Evolutionary conservation across 257 asterid species (phyloP).

Genomic region (Przewalskia tangutica): DNA sequence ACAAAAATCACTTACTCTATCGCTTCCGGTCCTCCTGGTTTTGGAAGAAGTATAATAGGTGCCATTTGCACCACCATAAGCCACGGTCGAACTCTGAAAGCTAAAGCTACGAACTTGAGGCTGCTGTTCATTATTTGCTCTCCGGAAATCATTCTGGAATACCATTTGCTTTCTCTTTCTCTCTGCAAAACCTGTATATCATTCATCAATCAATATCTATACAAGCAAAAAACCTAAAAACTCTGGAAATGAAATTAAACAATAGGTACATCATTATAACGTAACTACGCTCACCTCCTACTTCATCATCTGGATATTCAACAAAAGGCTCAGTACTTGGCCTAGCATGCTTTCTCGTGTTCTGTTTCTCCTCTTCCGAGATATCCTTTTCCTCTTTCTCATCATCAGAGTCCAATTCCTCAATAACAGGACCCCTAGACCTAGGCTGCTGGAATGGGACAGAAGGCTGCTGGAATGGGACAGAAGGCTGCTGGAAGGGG

Average conservation of each 20-base stretch:
- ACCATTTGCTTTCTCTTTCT: slow-evolving; percentile 38
- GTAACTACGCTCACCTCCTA: slow-evolving; percentile 33
- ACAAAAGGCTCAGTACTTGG: slow-evolving; percentile 59
- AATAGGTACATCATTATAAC: not conserved
- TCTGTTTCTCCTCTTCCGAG: slow-evolving; percentile 25
- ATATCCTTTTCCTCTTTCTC: slow-evolving; percentile 44
- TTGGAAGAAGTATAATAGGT: slow-evolving; percentile 61
- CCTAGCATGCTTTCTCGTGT: slow-evolving; percentile 70
- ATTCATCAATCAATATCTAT: not conserved
- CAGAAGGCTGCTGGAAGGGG: slow-evolving; percentile 17
- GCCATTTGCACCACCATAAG: slow-evolving; percentile 85
- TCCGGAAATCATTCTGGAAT: slow-evolving; percentile 27
- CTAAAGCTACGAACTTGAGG: slow-evolving; percentile 53
- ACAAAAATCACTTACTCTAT: slow-evolving; percentile 57
- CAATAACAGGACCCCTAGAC: slow-evolving; percentile 69
- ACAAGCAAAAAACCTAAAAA: not conserved
- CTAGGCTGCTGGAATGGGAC: not conserved
- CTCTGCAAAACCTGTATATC: slow-evolving; percentile 25
- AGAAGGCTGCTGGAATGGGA: not conserved
- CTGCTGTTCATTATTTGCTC: slow-evolving; percentile 22
- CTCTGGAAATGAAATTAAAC: not conserved
- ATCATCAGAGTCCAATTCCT: slow-evolving; percentile 83
- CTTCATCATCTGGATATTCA: slow-evolving; percentile 64
- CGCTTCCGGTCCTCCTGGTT: slow-evolving; percentile 67
- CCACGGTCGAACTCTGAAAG: slow-evolving; percentile 69